phyloP scores from a whole-genome alignment of 176 grass and related monocot species.

The Aegilops umbellulata region DNA sequence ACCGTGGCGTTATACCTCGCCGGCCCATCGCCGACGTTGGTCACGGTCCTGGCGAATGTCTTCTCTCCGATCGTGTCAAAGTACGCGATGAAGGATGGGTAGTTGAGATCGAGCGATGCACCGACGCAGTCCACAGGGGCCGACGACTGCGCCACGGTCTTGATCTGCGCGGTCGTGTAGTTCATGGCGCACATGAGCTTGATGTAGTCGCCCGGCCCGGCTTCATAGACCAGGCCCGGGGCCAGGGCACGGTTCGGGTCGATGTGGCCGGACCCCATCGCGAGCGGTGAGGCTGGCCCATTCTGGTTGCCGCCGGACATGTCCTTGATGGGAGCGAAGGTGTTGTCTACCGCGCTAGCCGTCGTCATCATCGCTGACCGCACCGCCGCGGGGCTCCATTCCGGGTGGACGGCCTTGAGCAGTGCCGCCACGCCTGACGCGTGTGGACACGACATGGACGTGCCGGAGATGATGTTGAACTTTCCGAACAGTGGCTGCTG shows the following conservation, averaged over 20 bases:
- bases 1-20: constrained; percentile 57
- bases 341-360: constrained; percentile 59
- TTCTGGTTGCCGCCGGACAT: constrained; percentile 5
- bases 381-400: constrained; percentile 67
- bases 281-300: constrained; percentile 17
- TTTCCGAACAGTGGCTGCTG: constrained; percentile 29
- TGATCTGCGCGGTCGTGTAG: constrained; percentile 66
- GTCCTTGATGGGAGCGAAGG: constrained; percentile 56
- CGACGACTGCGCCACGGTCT: constrained; percentile 39
- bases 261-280: constrained; percentile 75
- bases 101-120: constrained; percentile 75
- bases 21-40: constrained; percentile 54
- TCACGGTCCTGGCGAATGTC: constrained; percentile 54
- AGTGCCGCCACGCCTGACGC: constrained; percentile 62
- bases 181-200: constrained; percentile 84
- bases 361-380: constrained; percentile 87
- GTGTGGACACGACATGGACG: constrained; percentile 85
- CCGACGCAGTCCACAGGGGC: constrained; percentile 40
- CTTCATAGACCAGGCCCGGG: constrained; percentile 80
- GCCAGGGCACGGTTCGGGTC: constrained; percentile 52
- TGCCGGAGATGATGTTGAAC: constrained; percentile 76
- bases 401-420: constrained; percentile 47
- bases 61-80: constrained; percentile 18
- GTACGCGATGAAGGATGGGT: constrained; percentile 76
- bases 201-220: constrained; percentile 52